These are phyloP conservation scores for Magnaporthiopsis rhizophila DNA, from an alignment of 2,329 filamentous ascomycete species.

Conservation along the genomic window DNA sequence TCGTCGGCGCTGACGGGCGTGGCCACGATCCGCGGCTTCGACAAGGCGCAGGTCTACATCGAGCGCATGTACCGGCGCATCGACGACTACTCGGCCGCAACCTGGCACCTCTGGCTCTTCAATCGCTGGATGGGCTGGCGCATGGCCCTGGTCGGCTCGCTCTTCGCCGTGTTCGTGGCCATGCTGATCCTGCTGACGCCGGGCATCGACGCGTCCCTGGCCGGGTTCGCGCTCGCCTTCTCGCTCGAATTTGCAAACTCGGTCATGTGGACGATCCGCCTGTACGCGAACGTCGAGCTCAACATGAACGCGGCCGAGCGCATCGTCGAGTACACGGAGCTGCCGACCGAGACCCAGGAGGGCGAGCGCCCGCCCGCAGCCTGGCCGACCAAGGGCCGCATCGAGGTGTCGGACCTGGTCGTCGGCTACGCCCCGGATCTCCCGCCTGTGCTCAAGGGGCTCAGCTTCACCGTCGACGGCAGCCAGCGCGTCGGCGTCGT, in stretches of 20 bases:
- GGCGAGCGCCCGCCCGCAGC: conserved; percentile 56
- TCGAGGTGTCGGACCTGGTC: conserved; percentile 67
- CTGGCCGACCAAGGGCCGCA: conserved; percentile 66
- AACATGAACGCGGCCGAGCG: conserved; percentile 75
- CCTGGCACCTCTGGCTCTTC: conserved; percentile 62
- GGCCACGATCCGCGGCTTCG: conserved; percentile 67
- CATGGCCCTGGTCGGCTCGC: conserved; percentile 59
- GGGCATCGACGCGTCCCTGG: conserved; percentile 58
- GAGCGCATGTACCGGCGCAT: conserved; percentile 62
- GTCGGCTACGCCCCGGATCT: conserved; percentile 65
- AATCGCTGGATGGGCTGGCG: conserved; percentile 72
- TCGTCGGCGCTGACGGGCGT: conserved; percentile 65
- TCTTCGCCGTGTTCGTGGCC: conserved; percentile 60
- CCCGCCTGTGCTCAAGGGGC: conserved; percentile 59
- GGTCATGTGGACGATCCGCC: conserved; percentile 58
- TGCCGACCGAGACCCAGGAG: conserved; percentile 58
- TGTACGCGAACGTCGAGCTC: conserved; percentile 64
- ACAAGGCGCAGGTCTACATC: conserved; percentile 58
- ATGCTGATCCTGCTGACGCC: conserved; percentile 54
- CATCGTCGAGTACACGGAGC: conserved; percentile 64
- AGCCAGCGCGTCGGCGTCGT: conserved; percentile 70
- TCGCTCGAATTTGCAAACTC: conserved; percentile 58
- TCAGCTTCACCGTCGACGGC: conserved; percentile 57
- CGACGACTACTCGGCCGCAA: conserved; percentile 58
- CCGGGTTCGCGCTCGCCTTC: conserved; percentile 69